Conservation (phyloP, 2,329 filamentous ascomycete genomes). For the Golovinomyces cichoracearum region DNA sequence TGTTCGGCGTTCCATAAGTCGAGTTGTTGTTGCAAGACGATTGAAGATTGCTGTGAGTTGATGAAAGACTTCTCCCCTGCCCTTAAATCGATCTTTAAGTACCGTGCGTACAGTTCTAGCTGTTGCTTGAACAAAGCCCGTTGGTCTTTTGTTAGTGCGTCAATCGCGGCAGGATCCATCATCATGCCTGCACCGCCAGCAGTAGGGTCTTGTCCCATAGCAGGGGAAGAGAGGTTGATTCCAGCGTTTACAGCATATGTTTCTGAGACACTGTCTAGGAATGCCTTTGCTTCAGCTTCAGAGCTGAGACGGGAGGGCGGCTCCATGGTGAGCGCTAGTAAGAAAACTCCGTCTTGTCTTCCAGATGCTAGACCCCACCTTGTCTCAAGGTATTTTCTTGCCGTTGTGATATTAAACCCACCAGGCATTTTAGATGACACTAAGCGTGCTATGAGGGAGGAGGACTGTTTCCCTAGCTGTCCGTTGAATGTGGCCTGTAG, state of each 20-base stretch:
- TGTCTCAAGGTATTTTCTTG: conserved; percentile 83
- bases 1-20: conserved; percentile 91
- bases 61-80: conserved; percentile 89
- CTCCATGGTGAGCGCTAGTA: conserved; percentile 81
- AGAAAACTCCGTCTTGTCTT: conserved; percentile 69
- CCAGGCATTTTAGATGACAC: conserved; percentile 99
- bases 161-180: conserved; percentile 95
- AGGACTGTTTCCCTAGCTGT: conserved; percentile 88
- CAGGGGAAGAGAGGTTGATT: conserved; percentile 54
- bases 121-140: conserved; percentile 93
- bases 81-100: conserved; percentile 88
- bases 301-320: conserved; percentile 67
- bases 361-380: conserved; percentile 72
- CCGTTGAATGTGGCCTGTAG: conserved; percentile 99
- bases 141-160: conserved; percentile 93
- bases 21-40: conserved; percentile 70
- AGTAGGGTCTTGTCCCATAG: conserved; percentile 45
- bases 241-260: conserved; percentile 72
- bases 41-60: conserved; percentile 58
- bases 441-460: conserved; percentile 72
- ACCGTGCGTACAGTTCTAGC: conserved; percentile 77
- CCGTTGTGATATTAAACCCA: conserved; percentile 93
- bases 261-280: conserved; percentile 65
- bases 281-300: conserved; percentile 74
- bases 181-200: conserved; percentile 70